These are phyloP conservation scores for Ophiocordyceps camponoti-leonardi DNA, from an alignment of 2,329 filamentous ascomycete genomes.

Conservation along the genomic window DNA sequence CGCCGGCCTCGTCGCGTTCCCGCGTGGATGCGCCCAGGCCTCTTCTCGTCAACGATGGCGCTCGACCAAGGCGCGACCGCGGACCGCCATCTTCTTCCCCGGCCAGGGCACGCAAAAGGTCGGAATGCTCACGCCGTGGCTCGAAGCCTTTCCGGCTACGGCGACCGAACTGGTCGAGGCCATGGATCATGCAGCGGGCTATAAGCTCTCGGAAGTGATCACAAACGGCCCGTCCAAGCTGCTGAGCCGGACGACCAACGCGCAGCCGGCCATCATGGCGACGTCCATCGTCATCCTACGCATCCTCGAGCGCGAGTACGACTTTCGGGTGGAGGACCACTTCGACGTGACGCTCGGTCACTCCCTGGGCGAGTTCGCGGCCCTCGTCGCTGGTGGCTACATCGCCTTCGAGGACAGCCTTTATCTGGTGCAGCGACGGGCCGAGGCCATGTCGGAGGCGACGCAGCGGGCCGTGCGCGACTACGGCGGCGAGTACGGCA, in stretches of 20 bases:
- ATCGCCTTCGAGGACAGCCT: slow-evolving; percentile 64
- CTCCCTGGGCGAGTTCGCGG: slow-evolving; percentile 84
- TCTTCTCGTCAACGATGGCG: slow-evolving; percentile 11
- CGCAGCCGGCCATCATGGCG: slow-evolving; percentile 92
- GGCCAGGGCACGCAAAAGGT: slow-evolving; percentile 79
- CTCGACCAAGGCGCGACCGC: slow-evolving; percentile 15
- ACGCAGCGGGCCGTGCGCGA: slow-evolving; percentile 46
- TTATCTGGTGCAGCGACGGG: slow-evolving; percentile 57
- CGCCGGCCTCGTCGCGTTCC: slow-evolving; percentile 10
- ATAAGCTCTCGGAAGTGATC: slow-evolving; percentile 62
- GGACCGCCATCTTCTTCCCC: slow-evolving; percentile 44
- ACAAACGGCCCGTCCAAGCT: slow-evolving; percentile 59
- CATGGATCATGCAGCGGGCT: slow-evolving; percentile 62
- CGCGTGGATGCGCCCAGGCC: slow-evolving; percentile 9
- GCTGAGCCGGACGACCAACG: slow-evolving; percentile 70
- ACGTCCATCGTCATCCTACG: slow-evolving; percentile 80
- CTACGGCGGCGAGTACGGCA: slow-evolving; percentile 72
- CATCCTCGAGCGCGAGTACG: slow-evolving; percentile 72
- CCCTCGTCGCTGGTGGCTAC: slow-evolving; percentile 71
- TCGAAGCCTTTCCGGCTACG: slow-evolving; percentile 68
- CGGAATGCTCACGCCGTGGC: slow-evolving; percentile 74
- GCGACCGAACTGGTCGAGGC: slow-evolving; percentile 65
- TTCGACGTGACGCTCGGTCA: slow-evolving; percentile 79
- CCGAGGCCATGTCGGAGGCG: slow-evolving; percentile 68
- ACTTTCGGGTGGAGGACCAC: slow-evolving; percentile 50